Conservation (phyloP, 768 basidiomycete species). For the Pulveroboletus ravenelii region DNA sequence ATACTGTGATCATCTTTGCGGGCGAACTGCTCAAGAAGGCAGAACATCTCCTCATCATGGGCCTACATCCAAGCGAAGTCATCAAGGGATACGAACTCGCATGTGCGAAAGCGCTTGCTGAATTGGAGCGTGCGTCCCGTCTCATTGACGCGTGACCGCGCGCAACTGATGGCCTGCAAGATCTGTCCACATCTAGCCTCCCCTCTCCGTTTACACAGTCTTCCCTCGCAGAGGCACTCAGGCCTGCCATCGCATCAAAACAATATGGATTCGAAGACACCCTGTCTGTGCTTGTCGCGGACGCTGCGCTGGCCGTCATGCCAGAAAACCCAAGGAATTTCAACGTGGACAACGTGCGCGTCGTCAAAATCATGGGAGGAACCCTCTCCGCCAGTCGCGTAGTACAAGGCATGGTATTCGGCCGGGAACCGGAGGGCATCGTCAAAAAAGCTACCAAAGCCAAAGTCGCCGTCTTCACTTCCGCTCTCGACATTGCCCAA, state of each 20-base stretch:
- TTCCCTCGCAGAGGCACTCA: constrained; percentile 70
- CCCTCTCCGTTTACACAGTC: constrained; percentile 68
- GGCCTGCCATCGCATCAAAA: constrained; percentile 93
- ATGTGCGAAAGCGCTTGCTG: constrained; percentile 72
- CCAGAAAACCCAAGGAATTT: constrained; percentile 83
- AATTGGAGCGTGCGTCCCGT: constrained; percentile 82
- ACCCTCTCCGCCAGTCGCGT: constrained; percentile 80
- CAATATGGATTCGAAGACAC: constrained; percentile 92
- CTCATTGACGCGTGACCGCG: constrained; percentile 4
- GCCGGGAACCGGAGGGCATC: constrained; percentile 87
- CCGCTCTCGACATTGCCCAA: constrained; percentile 87
- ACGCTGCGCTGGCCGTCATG: constrained; percentile 92
- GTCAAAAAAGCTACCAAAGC: constrained; percentile 79
- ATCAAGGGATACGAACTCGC: constrained; percentile 95
- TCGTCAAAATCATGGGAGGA: constrained; percentile 98
- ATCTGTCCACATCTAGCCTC: constrained; percentile 62
- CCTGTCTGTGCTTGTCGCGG: constrained; percentile 80
- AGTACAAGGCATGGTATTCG: constrained; percentile 97
- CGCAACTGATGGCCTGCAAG: constrained; percentile 36
- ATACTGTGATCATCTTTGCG: constrained; percentile 89
- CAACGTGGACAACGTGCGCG: constrained; percentile 97
- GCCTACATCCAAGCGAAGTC: constrained; percentile 93
- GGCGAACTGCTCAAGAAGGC: constrained; percentile 94
- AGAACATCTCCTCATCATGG: constrained; percentile 91
- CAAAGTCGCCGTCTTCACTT: constrained; percentile 96